A percentile compares a stretch with the other conserved stretches of the same genome.
Evolutionary conservation across 768 basidiomycete species (phyloP).

Genomic region (Vararia minispora): DNA sequence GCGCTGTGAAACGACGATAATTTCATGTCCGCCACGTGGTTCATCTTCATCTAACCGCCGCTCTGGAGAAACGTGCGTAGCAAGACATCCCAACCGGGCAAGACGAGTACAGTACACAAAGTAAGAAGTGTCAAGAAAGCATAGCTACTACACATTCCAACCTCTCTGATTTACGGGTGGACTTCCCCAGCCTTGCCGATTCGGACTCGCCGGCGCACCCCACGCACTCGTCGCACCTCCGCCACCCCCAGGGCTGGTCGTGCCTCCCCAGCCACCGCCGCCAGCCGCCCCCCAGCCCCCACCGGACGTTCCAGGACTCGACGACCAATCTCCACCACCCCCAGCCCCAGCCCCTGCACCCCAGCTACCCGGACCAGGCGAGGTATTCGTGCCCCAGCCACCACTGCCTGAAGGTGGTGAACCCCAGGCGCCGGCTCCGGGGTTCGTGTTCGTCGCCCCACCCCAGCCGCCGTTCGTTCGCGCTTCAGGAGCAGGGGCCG

Average conservation of each 20-base stretch:
- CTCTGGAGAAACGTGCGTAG: too few relatives aligned
- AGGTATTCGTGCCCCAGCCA: constrained; percentile 8
- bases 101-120: too few relatives aligned
- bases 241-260: constrained; percentile 46
- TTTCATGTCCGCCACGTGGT: too few relatives aligned
- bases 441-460: constrained; percentile 2
- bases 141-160: too few relatives aligned
- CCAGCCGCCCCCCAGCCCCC: constrained; percentile 16
- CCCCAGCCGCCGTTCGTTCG: constrained; percentile 7
- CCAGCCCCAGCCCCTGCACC: constrained; percentile 14
- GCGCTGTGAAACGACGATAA: too few relatives aligned
- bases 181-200: too few relatives aligned
- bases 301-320: constrained; percentile 28
- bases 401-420: constrained; percentile 3
- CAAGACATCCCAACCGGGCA: too few relatives aligned
- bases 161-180: too few relatives aligned
- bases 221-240: constrained; percentile 10
- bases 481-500: constrained; percentile 5
- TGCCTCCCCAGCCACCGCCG: constrained; percentile 20
- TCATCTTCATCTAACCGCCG: too few relatives aligned
- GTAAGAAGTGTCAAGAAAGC: too few relatives aligned
- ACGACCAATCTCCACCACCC: constrained; percentile 21
- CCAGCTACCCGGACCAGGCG: constrained; percentile 12
- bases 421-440: constrained; percentile 9
- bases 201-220: too few relatives aligned